Base-by-base conservation (phyloP, 2,329 filamentous ascomycete species). In the Monilinia vaccinii-corymbosi region DNA sequence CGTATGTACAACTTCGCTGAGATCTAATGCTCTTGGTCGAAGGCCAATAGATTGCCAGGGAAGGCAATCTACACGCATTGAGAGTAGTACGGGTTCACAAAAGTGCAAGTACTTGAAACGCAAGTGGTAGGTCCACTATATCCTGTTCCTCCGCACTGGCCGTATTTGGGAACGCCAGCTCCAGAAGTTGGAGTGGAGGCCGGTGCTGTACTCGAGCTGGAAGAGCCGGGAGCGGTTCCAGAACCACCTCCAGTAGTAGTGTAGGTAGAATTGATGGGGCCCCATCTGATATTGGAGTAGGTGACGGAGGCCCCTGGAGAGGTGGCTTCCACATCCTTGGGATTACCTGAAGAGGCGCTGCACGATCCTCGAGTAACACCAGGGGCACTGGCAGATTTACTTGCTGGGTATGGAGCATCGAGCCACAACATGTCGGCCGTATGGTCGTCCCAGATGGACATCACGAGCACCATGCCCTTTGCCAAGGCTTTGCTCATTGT, bases 341-440 rank as follows among this genome's bases (percentile, higher is more conserved):
- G 82, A 42, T 69, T 74, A 50, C 83, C 83, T 32, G 80, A 81
- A 66, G 69, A 72, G 60, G 75, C 76, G 40, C 75, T 61, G 73
- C 84, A 87, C 42, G 75, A 73, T 61, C 84, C 84, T 68, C 83
- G 80, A 48, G 74, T 72, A 63, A 77, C 74, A 68, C 83, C 83
- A 52, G 76, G 75, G 4, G 63, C 65, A 62, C 74, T 75, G 44
- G 75, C 69, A 64, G 74, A 69, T 40, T 67, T 72, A 60, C 71
- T 68, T 63, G 77, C 74, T 63, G 86, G 86, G 77, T 81, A 87
- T 71, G 76, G 79, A 63, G 81, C 81, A 77, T 91, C 87, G 68
- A 91, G 81, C 88, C 88, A 91, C 68, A 87, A 80, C 86, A 90
- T 90, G 75, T 86, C 79, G 68, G 81, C 76, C 61, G 79, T 73